Evolutionary conservation across 2,329 filamentous ascomycete genomes (phyloP).

Genomic region (Curvularia spicifera): DNA sequence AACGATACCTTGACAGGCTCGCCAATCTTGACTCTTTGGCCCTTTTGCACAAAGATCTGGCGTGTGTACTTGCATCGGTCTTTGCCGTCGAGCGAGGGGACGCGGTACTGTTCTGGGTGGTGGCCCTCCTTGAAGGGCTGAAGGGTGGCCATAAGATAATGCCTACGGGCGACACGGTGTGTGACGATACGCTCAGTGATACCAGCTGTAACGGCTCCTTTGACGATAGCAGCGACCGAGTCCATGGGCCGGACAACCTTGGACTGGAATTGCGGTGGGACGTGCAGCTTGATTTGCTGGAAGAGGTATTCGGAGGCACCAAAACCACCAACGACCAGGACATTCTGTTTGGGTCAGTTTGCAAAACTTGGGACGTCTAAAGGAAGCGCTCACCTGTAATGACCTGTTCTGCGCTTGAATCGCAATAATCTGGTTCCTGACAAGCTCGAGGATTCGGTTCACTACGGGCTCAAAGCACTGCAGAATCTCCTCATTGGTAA

Average conservation of each 20-base stretch:
- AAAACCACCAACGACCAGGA: constrained; percentile 96
- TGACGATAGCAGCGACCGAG: constrained; percentile 97
- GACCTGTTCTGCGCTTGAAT: constrained; percentile 96
- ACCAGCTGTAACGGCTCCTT: constrained; percentile 95
- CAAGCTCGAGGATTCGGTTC: constrained; percentile 93
- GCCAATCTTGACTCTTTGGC: constrained; percentile 98
- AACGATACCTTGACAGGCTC: constrained; percentile 99
- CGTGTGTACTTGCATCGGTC: constrained; percentile 98
- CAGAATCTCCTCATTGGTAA: constrained; percentile 98
- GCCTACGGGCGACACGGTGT: constrained; percentile 92
- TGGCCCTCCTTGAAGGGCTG: constrained; percentile 99
- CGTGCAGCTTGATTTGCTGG: constrained; percentile 98
- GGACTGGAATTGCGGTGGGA: constrained; percentile 96
- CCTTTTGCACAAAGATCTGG: constrained; percentile 98
- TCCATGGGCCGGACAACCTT: constrained; percentile 99
- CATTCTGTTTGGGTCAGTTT: constrained; percentile 66
- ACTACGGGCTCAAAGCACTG: constrained; percentile 99
- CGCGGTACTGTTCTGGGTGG: constrained; percentile 96
- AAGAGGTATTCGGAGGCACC: constrained; percentile 98
- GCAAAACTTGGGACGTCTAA: neutral
- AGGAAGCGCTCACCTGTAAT: constrained; percentile 69
- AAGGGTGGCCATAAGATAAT: constrained; percentile 98
- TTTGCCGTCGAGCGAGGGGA: constrained; percentile 94
- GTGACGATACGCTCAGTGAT: constrained; percentile 97
- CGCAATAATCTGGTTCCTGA: constrained; percentile 97